A percentile compares a stretch with the other conserved stretches of the same genome.
Conservation (phyloP, 805 yeast species). For the baker's yeast (Saccharomyces cerevisiae) region DNA sequence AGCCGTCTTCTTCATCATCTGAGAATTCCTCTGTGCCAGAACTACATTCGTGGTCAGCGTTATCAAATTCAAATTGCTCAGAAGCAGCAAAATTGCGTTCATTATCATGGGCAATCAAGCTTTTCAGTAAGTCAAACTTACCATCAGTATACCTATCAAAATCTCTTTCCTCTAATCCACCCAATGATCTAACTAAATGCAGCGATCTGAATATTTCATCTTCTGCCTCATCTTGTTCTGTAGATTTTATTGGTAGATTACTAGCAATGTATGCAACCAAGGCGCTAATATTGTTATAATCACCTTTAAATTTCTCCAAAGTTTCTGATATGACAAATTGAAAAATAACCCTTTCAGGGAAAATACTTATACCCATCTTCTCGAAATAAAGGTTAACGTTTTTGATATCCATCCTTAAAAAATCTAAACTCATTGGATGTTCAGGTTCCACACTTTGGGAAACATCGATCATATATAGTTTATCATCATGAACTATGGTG, state of each 20-base stretch:
- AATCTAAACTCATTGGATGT: constrained; percentile 93
- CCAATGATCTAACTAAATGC: constrained; percentile 68
- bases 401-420: constrained; percentile 93
- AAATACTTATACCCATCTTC: constrained; percentile 63
- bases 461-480: constrained; percentile 85
- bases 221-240: constrained; percentile 50
- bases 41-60: constrained; percentile 17
- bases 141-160: constrained; percentile 73
- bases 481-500: constrained; percentile 70
- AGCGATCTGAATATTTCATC: constrained; percentile 84
- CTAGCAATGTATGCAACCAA: constrained; percentile 35
- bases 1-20: constrained; percentile 24
- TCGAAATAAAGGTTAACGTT: constrained; percentile 85
- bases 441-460: constrained; percentile 97
- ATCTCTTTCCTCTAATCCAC: constrained; percentile 85
- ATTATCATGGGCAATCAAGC: constrained; percentile 43
- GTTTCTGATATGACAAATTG: constrained; percentile 57
- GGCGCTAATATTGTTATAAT: constrained; percentile 24
- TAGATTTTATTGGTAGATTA: constrained; percentile 46
- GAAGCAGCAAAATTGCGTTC: constrained; percentile 20
- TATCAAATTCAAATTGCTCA: constrained; percentile 17
- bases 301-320: constrained; percentile 34
- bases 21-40: constrained; percentile 24
- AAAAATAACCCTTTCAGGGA: constrained; percentile 76
- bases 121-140: constrained; percentile 67